Percentiles rank a stretch among this genome's conserved stretches.
These are phyloP conservation scores for Metschnikowia gelsemii DNA, from an alignment of 805 yeast genomes.

Conservation along the genomic window DNA sequence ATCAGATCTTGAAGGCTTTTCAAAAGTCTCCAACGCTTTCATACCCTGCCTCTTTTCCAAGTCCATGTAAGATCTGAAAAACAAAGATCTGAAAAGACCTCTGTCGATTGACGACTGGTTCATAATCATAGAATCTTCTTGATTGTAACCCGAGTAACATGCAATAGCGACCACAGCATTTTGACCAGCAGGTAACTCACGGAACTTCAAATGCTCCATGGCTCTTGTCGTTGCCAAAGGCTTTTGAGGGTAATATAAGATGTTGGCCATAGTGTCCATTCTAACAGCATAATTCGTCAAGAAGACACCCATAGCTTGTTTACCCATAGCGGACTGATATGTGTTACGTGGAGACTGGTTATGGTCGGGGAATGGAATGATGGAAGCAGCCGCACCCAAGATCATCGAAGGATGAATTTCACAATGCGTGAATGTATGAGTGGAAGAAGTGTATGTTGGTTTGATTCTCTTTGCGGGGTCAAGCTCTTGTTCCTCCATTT, in stretches of 20 bases:
- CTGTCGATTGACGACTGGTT: conserved; percentile 96
- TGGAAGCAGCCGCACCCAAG: conserved; percentile 96
- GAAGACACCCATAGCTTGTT: conserved; percentile 99
- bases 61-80: conserved; percentile 97
- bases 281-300: conserved; percentile 92
- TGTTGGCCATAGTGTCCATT: conserved; percentile 99
- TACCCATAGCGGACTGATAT: conserved; percentile 99
- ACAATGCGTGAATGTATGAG: conserved; percentile 93
- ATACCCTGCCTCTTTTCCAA: conserved; percentile 98
- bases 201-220: conserved; percentile 94
- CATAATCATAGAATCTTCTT: conserved; percentile 99
- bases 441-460: conserved; percentile 51
- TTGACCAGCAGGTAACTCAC: conserved; percentile 99
- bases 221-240: conserved; percentile 97
- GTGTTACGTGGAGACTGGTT: conserved; percentile 99
- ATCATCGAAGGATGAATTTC: conserved; percentile 99
- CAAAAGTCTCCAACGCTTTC: conserved; percentile 97
- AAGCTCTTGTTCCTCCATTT: conserved; percentile 45
- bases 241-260: conserved; percentile 94
- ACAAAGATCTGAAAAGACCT: conserved; percentile 92
- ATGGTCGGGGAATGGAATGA: conserved; percentile 99
- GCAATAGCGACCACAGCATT: conserved; percentile 98
- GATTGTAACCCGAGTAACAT: conserved; percentile 97
- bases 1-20: conserved; percentile 92
- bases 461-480: conserved; percentile 88